Conservation (phyloP, 768 basidiomycete species). For the Macrocybe gigantea region DNA sequence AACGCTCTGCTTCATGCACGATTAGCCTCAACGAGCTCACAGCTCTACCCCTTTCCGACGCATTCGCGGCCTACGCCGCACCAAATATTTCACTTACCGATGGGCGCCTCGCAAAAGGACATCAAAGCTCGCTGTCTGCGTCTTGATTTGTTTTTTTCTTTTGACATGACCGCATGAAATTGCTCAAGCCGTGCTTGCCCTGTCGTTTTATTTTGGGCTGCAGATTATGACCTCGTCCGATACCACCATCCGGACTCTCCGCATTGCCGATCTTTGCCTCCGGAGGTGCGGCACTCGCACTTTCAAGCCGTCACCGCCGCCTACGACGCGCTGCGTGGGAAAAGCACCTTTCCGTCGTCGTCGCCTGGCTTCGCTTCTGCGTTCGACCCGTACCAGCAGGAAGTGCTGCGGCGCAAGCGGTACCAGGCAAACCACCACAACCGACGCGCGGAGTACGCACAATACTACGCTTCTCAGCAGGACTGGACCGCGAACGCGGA, state of each 20-base stretch:
- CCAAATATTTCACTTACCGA: slow-evolving; percentile 67
- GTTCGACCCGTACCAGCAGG: slow-evolving; percentile 41
- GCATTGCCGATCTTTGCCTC: slow-evolving; percentile 30
- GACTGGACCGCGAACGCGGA: slow-evolving; percentile 28
- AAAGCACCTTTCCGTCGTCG: slow-evolving; percentile 4
- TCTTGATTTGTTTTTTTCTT: not conserved
- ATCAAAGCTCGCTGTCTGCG: slow-evolving; percentile 66
- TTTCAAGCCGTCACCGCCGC: slow-evolving; percentile 64
- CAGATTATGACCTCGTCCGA: slow-evolving; percentile 74
- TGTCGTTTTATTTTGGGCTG: not conserved
- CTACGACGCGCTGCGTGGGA: slow-evolving; percentile 51
- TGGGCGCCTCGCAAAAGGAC: slow-evolving; percentile 47
- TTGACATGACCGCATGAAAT: too few relatives aligned
- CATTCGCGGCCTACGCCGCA: slow-evolving; percentile 53
- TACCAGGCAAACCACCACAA: slow-evolving; percentile 28
- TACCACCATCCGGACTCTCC: slow-evolving; percentile 67
- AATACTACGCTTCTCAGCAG: slow-evolving; percentile 1
- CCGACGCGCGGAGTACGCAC: slow-evolving; percentile 12
- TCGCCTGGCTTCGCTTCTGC: slow-evolving; percentile 12
- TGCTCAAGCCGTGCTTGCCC: too few relatives aligned
- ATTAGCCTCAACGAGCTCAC: slow-evolving; percentile 4
- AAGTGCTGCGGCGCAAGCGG: slow-evolving; percentile 45
- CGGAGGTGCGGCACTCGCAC: slow-evolving; percentile 44
- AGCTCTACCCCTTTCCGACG: slow-evolving; percentile 43
- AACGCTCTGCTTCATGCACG: slow-evolving; percentile 4